A percentile compares a stretch with the other conserved stretches of the same genome.
These are phyloP conservation scores for Suillus cothurnatus DNA, from an alignment of 768 basidiomycete genomes.

Conservation along the genomic window DNA sequence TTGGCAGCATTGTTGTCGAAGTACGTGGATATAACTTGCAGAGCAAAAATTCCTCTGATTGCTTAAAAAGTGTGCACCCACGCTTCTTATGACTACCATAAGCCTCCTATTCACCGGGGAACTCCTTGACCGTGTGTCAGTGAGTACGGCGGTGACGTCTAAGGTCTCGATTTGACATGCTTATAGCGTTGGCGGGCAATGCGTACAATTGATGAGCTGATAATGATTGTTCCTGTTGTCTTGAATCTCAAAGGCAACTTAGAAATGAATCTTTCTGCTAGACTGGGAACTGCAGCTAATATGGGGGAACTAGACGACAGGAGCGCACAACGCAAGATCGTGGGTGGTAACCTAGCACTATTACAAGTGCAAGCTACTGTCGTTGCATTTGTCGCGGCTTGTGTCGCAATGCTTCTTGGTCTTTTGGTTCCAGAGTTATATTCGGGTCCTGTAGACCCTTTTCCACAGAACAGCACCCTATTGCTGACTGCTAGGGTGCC, in stretches of 20 bases:
- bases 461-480: slow-evolving; percentile 17
- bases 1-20: slow-evolving; percentile 69
- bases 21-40: slow-evolving; percentile 39
- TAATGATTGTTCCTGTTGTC: slow-evolving; percentile 94
- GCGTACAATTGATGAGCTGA: slow-evolving; percentile 87
- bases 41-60: slow-evolving; percentile 9
- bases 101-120: slow-evolving; percentile 91
- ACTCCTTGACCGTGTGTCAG: slow-evolving; percentile 84
- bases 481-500: slow-evolving; percentile 20
- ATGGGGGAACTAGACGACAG: slow-evolving; percentile 88
- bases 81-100: slow-evolving; percentile 79
- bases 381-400: slow-evolving; percentile 85
- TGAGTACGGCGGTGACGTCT: slow-evolving; percentile 37
- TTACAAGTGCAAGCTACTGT: slow-evolving; percentile 93
- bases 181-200: slow-evolving; percentile 86
- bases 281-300: slow-evolving; percentile 93
- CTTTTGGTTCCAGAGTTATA: slow-evolving; percentile 49
- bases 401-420: slow-evolving; percentile 74
- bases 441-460: slow-evolving; percentile 7
- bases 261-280: slow-evolving; percentile 97
- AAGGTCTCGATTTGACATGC: slow-evolving; percentile 5
- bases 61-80: slow-evolving; percentile 73
- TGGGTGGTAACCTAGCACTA: slow-evolving; percentile 81
- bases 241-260: slow-evolving; percentile 97
- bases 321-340: slow-evolving; percentile 56